Base-by-base conservation (phyloP, 495 filamentous ascomycete species). In the Aspergillus cristatus region DNA sequence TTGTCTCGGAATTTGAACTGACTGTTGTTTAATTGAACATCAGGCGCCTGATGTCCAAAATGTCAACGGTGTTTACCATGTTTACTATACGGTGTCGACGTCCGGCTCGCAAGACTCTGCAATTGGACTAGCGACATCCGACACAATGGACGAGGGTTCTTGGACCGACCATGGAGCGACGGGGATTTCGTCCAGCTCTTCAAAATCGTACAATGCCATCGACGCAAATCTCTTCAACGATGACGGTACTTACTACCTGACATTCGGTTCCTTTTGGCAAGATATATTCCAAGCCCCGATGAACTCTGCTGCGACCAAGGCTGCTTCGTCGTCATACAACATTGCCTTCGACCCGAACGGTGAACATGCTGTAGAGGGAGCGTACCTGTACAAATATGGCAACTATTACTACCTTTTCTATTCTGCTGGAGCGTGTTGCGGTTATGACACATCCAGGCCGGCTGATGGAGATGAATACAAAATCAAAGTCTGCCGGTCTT, bases 211-310 rank as follows among this genome's bases (percentile, higher is more conserved):
- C 62, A 86, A 88, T 48, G 77, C 82, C 13, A 89, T 89, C 43
- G 84, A 89, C 48, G 54, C 63, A 0, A 84, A 82, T 46, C 51
- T 85, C 0, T 54, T 85, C 43, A 62, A 59, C 3, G 54, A 53
- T 6, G 61, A 57, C 10, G 66, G 65, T 4, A 60, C 48, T 0
- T 74, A 74, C 33, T 74, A 72, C 40, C 62, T 87, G 42, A 76
- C 65, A 34, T 89, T 82, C 34, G 82, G 82, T 0, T 76, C 71
- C 6, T 89, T 83, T 59, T 89, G 81, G 82, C 56, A 64, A 6
- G 76, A 79, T 44, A 64, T 85, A 34, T 79, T 75, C 55, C 81
- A 83, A 47, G 78, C 75, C 2, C 46, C 66, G 4, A 70, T 85
- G 71, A 67, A 53, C 25, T 46, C 59, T n/a, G 49, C 58, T 1